A percentile compares a stretch with the other conserved stretches of the same genome.
phyloP scores from a whole-genome alignment of 495 filamentous ascomycete species.

The Talaromyces wortmannii region DNA sequence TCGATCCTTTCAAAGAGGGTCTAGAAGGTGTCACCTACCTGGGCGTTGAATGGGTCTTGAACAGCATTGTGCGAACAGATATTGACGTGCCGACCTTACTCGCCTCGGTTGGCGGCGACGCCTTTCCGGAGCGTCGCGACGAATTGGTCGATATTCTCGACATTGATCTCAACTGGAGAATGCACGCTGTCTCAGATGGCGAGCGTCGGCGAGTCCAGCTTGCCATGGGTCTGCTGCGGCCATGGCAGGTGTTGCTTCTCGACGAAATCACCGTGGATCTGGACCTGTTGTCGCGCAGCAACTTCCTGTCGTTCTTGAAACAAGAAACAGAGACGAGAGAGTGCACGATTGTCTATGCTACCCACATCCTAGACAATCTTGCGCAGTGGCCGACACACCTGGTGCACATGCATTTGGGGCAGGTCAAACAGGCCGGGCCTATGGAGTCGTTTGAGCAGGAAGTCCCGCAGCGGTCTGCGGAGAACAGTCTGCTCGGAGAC shows the following conservation, averaged over 20 bases:
- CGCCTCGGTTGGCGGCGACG: slow-evolving; percentile 76
- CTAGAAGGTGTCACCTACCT: slow-evolving; percentile 95
- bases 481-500: slow-evolving; percentile 72
- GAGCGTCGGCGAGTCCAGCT: slow-evolving; percentile 89
- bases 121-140: slow-evolving; percentile 72
- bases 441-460: slow-evolving; percentile 49
- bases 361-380: slow-evolving; percentile 91
- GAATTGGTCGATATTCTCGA: slow-evolving; percentile 84
- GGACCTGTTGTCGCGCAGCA: slow-evolving; percentile 73
- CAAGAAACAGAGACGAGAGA: slow-evolving; percentile 72
- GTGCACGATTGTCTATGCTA: slow-evolving; percentile 95
- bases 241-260: slow-evolving; percentile 83
- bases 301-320: slow-evolving; percentile 84
- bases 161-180: slow-evolving; percentile 84
- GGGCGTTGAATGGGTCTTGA: slow-evolving; percentile 97
- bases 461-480: slow-evolving; percentile 32
- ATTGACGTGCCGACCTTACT: slow-evolving; percentile 86
- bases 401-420: slow-evolving; percentile 87
- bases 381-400: slow-evolving; percentile 91
- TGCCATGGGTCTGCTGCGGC: slow-evolving; percentile 90
- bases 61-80: slow-evolving; percentile 90
- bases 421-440: slow-evolving; percentile 75
- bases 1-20: slow-evolving; percentile 84
- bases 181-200: slow-evolving; percentile 91
- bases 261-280: slow-evolving; percentile 98